A percentile compares a stretch with the other conserved stretches of the same genome.
phyloP scores from a whole-genome alignment of 441 rosid genomes.

The Erodium texanum region DNA sequence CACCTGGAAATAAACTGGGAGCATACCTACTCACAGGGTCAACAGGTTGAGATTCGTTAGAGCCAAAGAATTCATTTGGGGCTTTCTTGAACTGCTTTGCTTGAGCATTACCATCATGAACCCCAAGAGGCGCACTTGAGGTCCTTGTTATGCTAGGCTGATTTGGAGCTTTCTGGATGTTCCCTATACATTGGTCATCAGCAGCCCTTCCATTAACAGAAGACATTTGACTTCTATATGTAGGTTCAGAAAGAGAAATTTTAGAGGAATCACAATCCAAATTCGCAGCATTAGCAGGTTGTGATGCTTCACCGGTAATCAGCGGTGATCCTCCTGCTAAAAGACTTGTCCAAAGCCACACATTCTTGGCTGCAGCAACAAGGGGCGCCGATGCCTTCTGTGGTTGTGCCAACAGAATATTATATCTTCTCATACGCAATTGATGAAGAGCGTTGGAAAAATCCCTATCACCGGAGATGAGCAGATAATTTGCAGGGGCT shows the following conservation, averaged over 20 bases:
- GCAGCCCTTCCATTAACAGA: constrained; percentile 24
- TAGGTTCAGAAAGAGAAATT: constrained; percentile 26
- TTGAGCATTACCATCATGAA: constrained; percentile 37
- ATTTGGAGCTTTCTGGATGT: constrained; percentile 24
- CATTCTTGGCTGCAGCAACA: constrained; percentile 70
- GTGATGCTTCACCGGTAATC: constrained; percentile 33
- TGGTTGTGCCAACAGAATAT: constrained; percentile 84
- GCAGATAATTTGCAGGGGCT: constrained; percentile 79
- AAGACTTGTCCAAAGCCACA: constrained; percentile 86
- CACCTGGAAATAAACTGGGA: constrained; percentile 30
- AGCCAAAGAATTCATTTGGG: constrained; percentile 59
- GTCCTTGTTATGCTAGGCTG: constrained; percentile 39
- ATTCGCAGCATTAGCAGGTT: constrained; percentile 26
- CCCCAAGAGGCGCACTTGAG: constrained; percentile 25
- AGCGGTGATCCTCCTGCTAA: constrained; percentile 70
- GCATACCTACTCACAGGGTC: constrained; percentile 32
- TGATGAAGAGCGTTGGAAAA: constrained; percentile 94
- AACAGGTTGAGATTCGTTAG: constrained; percentile 27
- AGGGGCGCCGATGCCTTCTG: constrained; percentile 61
- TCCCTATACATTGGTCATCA: constrained; percentile 34
- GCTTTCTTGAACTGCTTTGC: constrained; percentile 59
- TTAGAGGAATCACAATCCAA: constrained; percentile 19
- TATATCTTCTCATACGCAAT: constrained; percentile 79
- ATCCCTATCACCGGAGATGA: constrained; percentile 89
- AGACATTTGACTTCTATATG: constrained; percentile 26